Evolutionary conservation across 2,329 filamentous ascomycete genomes (phyloP).

Genomic region (Neophaeococcomyces mojaviensis): DNA sequence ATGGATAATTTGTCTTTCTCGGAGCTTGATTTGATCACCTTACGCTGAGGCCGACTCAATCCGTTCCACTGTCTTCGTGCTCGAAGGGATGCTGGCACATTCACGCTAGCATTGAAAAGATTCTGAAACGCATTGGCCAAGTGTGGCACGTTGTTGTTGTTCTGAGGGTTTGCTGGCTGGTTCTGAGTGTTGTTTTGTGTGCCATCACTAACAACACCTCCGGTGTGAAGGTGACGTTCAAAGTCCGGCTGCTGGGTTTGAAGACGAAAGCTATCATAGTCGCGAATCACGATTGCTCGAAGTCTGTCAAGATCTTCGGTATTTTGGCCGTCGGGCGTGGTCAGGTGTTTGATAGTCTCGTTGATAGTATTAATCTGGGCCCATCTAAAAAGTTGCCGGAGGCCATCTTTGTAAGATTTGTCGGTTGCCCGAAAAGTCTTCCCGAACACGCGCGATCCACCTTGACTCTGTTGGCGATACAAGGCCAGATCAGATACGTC

Average conservation of each 20-base stretch:
- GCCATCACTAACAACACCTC: neutral
- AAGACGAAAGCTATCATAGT: constrained; percentile 17
- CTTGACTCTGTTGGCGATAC: constrained; percentile 36
- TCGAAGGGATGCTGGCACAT: neutral
- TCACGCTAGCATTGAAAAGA: neutral
- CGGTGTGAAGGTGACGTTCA: constrained; percentile 2
- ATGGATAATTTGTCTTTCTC: neutral
- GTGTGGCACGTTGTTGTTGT: neutral
- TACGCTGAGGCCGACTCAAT: neutral
- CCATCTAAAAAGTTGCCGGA: constrained; percentile 21
- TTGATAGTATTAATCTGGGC: constrained; percentile 23
- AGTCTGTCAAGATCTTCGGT: constrained; percentile 1
- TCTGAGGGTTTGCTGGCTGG: neutral
- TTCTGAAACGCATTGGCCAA: neutral
- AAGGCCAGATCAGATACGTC: constrained; percentile 47
- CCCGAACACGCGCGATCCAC: constrained; percentile 41
- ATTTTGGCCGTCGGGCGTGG: neutral
- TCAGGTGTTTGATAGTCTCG: constrained; percentile 13
- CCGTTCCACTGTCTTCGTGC: neutral
- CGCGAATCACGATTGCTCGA: constrained; percentile 7
- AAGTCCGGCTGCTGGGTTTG: constrained; percentile 14
- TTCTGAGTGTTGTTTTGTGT: neutral
- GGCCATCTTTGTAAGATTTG: constrained; percentile 14
- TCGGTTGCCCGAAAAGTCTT: constrained; percentile 31
- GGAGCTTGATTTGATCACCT: too few species aligned